phyloP scores from a whole-genome alignment of 441 rosid species.

The Rhodomyrtus psidioides region DNA sequence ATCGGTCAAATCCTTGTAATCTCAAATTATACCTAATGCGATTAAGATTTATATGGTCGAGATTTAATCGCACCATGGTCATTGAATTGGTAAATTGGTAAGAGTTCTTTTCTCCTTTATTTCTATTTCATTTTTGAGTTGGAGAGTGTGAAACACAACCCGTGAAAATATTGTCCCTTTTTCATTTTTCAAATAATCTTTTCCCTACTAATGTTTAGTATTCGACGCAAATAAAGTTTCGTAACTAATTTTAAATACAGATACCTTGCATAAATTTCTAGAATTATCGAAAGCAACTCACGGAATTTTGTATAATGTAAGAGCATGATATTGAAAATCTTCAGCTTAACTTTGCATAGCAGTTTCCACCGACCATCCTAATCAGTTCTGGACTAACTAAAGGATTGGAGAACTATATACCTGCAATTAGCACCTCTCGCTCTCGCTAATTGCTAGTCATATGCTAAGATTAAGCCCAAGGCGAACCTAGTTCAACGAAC shows the following conservation, averaged over 20 bases:
- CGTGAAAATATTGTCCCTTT: background rate
- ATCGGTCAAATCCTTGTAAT: background rate
- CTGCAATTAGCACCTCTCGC: background rate
- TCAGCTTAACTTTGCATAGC: background rate
- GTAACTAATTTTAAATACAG: background rate
- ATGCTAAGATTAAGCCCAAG: background rate
- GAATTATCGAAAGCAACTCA: background rate
- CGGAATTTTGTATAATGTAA: background rate
- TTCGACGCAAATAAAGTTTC: background rate
- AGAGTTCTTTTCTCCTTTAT: background rate
- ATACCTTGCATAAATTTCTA: background rate
- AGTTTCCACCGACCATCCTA: background rate
- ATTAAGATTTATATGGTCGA: background rate
- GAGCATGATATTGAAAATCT: accelerated
- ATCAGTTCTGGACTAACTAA: background rate
- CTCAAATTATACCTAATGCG: background rate
- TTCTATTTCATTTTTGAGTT: background rate
- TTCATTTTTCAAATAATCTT: background rate
- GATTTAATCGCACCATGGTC: background rate
- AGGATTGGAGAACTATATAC: background rate
- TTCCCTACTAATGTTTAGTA: background rate
- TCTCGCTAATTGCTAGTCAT: background rate
- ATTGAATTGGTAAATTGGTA: background rate
- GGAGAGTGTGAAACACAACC: background rate
- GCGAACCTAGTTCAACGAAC: background rate